Evolutionary conservation across 768 basidiomycete species (phyloP).

Genomic region (Lactifluus volemus): DNA sequence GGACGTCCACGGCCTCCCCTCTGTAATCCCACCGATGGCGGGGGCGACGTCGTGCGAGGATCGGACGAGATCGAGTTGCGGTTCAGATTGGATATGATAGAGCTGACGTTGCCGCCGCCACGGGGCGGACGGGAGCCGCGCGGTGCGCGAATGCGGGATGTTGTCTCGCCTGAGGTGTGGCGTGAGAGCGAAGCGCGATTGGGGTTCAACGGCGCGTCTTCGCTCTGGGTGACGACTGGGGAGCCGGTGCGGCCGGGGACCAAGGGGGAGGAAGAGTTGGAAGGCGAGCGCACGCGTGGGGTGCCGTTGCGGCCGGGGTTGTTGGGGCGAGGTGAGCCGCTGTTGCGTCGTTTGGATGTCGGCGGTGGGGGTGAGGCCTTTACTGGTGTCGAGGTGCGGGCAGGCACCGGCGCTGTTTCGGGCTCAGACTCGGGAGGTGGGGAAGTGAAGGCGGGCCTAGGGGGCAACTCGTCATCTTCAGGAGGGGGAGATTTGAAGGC

Average conservation of each 20-base stretch:
- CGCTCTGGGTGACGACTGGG: constrained; percentile 6
- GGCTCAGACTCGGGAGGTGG: constrained; percentile 24
- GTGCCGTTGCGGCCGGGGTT: constrained; percentile 23
- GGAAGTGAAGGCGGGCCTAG: constrained; percentile 22
- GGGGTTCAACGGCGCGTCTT: constrained; percentile 10
- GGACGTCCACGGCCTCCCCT: constrained; percentile 18
- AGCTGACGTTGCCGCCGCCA: constrained; percentile 7
- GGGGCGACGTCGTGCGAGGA: constrained; percentile 6
- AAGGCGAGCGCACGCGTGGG: constrained; percentile 23
- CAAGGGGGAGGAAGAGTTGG: constrained; percentile 4
- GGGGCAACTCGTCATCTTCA: constrained; percentile 43
- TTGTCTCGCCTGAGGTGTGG: constrained; percentile 3
- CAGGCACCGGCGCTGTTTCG: neutral
- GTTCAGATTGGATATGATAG: constrained; percentile 12
- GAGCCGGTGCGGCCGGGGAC: constrained; percentile 9
- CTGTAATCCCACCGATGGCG: constrained; percentile 8
- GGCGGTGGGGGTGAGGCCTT: constrained; percentile 37
- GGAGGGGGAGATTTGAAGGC: constrained; percentile 57
- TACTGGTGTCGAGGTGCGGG: constrained; percentile 27
- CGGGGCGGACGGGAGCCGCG: constrained; percentile 18
- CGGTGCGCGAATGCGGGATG: constrained; percentile 7
- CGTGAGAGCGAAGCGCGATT: constrained; percentile 15
- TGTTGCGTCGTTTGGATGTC: constrained; percentile 46
- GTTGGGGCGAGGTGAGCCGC: constrained; percentile 24
- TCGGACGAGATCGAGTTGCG: constrained; percentile 12